Evolutionary conservation across 2,329 filamentous ascomycete species (phyloP), one percentile per base, ranked within the genome.

Genomic region (Rhynchosporium agropyri): DNA sequence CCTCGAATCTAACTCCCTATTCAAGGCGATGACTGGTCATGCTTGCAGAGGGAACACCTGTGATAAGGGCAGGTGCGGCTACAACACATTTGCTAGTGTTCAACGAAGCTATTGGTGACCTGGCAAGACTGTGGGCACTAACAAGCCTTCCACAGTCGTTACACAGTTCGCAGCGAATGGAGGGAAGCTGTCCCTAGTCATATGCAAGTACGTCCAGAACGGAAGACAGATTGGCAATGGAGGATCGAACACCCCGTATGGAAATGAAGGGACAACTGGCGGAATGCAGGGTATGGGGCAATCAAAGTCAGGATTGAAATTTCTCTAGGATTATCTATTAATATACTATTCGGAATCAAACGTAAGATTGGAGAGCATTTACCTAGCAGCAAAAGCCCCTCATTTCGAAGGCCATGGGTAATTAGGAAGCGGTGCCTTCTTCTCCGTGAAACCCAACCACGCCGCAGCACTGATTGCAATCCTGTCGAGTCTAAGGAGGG

Each of bases 1-100:
- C 73, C 86, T 83, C 83, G 84, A 87, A 73, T 83, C 83, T 58
- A 86, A 86, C 76, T 79, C 76, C 61, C 78, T 83, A 71, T 80
- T 83, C 15, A 80, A 78, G n/a, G 84, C 84, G 38, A 78, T 80
- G 68, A 87, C 84, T 5, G 83, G 84, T 20, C 84, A 87, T 72
- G 77, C 81, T 48, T 86, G 84, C 77, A 77, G 76, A 71, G 77
- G 77, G 62, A 84, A 81, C 76, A 61, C 60, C 12, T 81, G 80
- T 64, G 78, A 80, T 66, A 77, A 79, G 66, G 64, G 72, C 61
- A 79, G 79, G 12, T 81, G 79, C 70, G 74, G 71, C n/a, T 76
- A 75, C 71, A 81, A 81, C 71, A 73, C 77, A 7, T 80, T 79
- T 70, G 61, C 63, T 28, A 67, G 72, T 28, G 76, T 74, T 4